Percentiles rank a stretch among this genome's conserved stretches.
Evolutionary conservation across 331 rosid genomes (phyloP).

Genomic region (Telfairia occidentalis): DNA sequence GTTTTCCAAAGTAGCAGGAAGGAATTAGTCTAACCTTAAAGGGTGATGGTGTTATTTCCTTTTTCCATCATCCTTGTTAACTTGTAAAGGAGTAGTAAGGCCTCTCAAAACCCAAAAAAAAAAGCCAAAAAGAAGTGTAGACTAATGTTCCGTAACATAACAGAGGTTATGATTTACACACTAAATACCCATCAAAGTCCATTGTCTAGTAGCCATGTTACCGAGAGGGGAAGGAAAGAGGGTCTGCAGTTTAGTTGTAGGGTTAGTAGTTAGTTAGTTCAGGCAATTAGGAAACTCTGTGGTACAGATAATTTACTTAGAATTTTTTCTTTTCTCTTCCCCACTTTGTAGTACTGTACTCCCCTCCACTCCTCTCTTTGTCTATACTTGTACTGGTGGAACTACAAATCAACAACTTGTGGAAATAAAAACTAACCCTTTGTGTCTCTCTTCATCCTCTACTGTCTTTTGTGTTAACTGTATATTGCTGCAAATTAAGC

Average conservation of each 20-base stretch:
- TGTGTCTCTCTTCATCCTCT: not conserved
- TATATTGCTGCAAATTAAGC: not conserved
- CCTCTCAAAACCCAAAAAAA: constrained; percentile 22
- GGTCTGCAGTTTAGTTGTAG: constrained; percentile 43
- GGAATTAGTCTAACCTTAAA: constrained; percentile 45
- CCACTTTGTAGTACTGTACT: constrained; percentile 38
- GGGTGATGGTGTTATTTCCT: constrained; percentile 85
- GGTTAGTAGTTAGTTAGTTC: constrained; percentile 20
- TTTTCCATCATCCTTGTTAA: constrained; percentile 72
- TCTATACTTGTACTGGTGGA: constrained; percentile 89
- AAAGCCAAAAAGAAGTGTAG: constrained; percentile 37
- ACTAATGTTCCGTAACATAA: constrained; percentile 85
- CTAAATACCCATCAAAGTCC: constrained; percentile 54
- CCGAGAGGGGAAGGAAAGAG: constrained; percentile 25
- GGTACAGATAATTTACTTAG: constrained; percentile 65
- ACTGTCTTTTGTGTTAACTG: not conserved
- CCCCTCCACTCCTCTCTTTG: constrained; percentile 35
- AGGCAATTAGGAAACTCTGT: constrained; percentile 38
- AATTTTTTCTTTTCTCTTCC: constrained; percentile 16
- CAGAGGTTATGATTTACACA: constrained; percentile 68
- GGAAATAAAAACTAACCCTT: constrained; percentile 49
- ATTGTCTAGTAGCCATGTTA: constrained; percentile 69
- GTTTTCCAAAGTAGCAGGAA: constrained; percentile 40
- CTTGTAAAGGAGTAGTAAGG: constrained; percentile 84
- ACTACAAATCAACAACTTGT: constrained; percentile 34